These are phyloP conservation scores for Ophiostoma sp. DNA, from an alignment of 2,329 filamentous ascomycete species.

Conservation along the genomic window DNA sequence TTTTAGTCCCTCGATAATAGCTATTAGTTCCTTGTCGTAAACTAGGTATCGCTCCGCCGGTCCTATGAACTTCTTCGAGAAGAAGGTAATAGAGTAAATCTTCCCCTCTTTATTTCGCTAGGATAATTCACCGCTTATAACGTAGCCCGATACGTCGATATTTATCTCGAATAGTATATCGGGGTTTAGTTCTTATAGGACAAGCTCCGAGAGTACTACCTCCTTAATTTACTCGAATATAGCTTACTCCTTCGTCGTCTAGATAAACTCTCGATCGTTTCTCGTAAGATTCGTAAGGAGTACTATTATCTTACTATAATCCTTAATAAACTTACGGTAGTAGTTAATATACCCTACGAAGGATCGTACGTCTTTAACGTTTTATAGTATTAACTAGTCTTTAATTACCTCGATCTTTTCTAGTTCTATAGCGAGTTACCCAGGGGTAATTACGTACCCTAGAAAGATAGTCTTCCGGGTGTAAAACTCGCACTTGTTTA, in stretches of 20 bases:
- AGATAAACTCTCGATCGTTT: background rate
- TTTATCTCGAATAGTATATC: background rate
- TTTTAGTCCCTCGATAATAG: background rate
- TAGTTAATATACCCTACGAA: background rate
- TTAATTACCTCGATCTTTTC: background rate
- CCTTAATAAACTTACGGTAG: background rate
- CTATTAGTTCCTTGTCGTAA: background rate
- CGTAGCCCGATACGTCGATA: background rate
- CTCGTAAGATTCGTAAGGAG: background rate
- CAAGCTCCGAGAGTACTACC: background rate
- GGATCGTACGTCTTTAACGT: background rate
- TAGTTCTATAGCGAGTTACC: background rate
- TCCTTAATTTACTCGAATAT: background rate
- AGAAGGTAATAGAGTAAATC: background rate
- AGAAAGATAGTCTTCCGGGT: background rate
- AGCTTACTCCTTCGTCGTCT: no score
- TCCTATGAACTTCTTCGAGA: background rate
- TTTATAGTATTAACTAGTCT: background rate
- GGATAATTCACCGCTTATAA: background rate
- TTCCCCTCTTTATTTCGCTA: background rate
- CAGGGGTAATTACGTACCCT: background rate
- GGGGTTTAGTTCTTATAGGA: background rate
- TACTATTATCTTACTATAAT: background rate
- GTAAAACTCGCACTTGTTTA: background rate
- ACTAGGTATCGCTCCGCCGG: background rate